Evolutionary conservation across 106 monocot species (phyloP).

Genomic region (Platanthera zijinensis): DNA sequence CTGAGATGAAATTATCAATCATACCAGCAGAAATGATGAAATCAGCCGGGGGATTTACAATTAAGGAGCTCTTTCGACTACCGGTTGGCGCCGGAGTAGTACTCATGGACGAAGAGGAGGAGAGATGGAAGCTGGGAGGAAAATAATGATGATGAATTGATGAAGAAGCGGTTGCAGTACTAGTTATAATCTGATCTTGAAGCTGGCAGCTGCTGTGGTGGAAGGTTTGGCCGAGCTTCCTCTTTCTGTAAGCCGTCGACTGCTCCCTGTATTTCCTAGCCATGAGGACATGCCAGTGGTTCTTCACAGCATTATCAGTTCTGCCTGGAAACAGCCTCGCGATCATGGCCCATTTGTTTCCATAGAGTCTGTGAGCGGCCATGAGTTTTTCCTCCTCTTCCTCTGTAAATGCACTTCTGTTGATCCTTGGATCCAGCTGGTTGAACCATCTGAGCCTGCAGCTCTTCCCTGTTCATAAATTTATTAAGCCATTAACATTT

Average conservation of each 20-base stretch:
- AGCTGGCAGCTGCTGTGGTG: background rate
- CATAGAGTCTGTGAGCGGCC: conserved; percentile 16
- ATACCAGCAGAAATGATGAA: conserved; percentile 1
- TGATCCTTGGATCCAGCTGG: conserved; percentile 20
- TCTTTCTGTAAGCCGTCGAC: conserved; percentile 8
- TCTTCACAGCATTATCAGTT: conserved; percentile 20
- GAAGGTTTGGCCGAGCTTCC: conserved; percentile 9
- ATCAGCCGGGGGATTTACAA: background rate
- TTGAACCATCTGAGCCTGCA: conserved; percentile 23
- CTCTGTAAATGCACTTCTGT: conserved; percentile 11
- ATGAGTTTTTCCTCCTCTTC: conserved; percentile 18
- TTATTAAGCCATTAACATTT: no score
- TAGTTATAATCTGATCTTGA: background rate
- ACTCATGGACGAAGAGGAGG: background rate
- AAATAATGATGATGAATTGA: no score
- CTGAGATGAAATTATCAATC: background rate
- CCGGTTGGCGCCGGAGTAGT: background rate
- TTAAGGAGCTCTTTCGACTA: background rate
- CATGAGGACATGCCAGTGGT: conserved; percentile 19
- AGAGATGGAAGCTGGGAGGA: background rate
- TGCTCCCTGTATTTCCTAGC: conserved; percentile 20
- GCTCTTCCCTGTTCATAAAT: conserved; percentile 14
- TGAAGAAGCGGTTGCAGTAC: background rate
- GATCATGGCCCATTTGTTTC: conserved; percentile 23
- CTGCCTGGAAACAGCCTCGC: conserved; percentile 17